Evolutionary conservation across 2,329 filamentous ascomycete genomes (phyloP).

Genomic region (Monilinia aucupariae): DNA sequence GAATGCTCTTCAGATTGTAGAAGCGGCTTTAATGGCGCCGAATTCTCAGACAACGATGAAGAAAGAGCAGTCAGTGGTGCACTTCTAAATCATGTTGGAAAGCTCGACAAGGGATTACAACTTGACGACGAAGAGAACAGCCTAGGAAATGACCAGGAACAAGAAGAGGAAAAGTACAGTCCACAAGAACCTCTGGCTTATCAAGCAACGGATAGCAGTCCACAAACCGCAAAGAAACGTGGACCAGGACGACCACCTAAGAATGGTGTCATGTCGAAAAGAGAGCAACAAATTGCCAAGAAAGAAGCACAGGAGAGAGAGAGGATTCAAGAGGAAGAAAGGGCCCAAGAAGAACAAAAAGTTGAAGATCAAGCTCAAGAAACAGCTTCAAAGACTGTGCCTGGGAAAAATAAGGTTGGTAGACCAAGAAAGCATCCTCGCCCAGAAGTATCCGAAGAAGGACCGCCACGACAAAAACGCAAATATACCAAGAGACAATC

Average conservation of each 20-base stretch:
- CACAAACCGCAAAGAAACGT: constrained; percentile 42
- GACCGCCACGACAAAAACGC: constrained; percentile 54
- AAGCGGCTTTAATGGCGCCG: constrained; percentile 25
- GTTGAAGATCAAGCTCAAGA: constrained; percentile 43
- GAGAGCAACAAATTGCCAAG: constrained; percentile 61
- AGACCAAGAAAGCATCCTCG: constrained; percentile 59
- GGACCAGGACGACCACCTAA: constrained; percentile 78
- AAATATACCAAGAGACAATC: constrained; percentile 61
- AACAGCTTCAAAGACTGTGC: constrained; percentile 38
- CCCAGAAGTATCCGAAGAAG: constrained; percentile 45
- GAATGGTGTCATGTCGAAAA: constrained; percentile 77
- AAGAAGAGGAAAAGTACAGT: background rate
- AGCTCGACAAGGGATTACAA: constrained; percentile 24
- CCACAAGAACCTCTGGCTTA: constrained; percentile 11
- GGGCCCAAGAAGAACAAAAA: constrained; percentile 35
- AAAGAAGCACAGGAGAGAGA: constrained; percentile 47
- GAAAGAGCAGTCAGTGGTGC: constrained; percentile 20
- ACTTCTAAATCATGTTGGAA: constrained; percentile 15
- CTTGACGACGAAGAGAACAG: constrained; percentile 31
- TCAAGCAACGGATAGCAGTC: constrained; percentile 17
- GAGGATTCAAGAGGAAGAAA: constrained; percentile 52
- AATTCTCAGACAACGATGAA: constrained; percentile 24
- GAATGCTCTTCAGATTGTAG: constrained; percentile 24
- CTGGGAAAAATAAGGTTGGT: constrained; percentile 56
- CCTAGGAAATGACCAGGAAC: constrained; percentile 29